Conservation (phyloP, 257 asterid species). For the Solanum chmielewskii region DNA sequence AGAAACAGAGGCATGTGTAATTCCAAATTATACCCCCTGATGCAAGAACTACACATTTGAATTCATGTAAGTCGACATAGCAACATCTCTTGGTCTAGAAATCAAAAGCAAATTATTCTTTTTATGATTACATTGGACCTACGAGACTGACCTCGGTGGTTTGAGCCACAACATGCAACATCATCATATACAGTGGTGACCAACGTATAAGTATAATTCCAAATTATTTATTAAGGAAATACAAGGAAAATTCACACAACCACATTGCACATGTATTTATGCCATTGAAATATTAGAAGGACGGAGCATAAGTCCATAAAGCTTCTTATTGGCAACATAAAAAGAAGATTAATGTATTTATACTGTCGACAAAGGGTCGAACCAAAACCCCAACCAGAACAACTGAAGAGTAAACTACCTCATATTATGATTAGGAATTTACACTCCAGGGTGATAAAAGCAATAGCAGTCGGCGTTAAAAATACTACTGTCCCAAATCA, state of each 20-base stretch:
- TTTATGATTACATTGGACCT: not conserved
- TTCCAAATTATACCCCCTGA: not conserved
- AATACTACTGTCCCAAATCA: not conserved
- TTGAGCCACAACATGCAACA: not conserved
- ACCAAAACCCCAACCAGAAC: not conserved
- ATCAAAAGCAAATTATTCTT: not conserved
- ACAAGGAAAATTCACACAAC: not conserved
- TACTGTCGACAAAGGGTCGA: not conserved
- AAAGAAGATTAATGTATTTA: not conserved
- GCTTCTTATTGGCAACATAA: not conserved
- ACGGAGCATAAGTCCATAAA: not conserved
- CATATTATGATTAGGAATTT: not conserved
- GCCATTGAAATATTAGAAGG: not conserved
- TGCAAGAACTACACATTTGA: not conserved
- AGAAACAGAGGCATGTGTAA: not conserved
- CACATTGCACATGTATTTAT: not conserved
- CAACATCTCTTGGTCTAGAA: not conserved
- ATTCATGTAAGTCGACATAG: not conserved
- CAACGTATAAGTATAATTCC: not conserved
- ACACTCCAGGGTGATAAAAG: not conserved
- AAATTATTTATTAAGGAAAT: not conserved
- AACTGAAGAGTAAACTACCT: not conserved
- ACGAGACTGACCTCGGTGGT: not conserved
- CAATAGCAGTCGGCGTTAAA: not conserved
- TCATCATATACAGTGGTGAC: not conserved